Evolutionary conservation across 2,329 filamentous ascomycete species (phyloP).

Genomic region (Epichloe aotearoae): DNA sequence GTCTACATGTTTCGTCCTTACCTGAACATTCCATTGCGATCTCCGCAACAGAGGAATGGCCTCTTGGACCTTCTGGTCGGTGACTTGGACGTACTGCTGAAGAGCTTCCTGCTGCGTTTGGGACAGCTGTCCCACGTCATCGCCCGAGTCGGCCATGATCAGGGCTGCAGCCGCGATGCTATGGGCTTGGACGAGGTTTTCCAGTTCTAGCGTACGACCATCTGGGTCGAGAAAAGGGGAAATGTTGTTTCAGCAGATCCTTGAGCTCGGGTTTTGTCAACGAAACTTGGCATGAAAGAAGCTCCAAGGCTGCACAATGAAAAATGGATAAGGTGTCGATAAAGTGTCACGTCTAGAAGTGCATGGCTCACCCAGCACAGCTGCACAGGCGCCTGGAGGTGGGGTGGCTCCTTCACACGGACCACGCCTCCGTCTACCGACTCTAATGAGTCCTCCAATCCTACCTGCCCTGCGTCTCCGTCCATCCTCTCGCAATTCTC

Average conservation of each 20-base stretch:
- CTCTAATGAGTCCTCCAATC: not conserved
- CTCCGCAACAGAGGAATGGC: constrained; percentile 68
- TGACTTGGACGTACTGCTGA: constrained; percentile 79
- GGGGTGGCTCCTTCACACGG: not conserved
- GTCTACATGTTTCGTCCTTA: constrained; percentile 20
- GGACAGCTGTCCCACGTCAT: constrained; percentile 56
- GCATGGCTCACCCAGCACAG: no score
- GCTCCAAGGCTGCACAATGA: not conserved
- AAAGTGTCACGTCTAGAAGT: no score
- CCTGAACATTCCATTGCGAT: constrained; percentile 94
- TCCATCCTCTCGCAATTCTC: not conserved
- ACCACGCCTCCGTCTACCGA: constrained; percentile 4
- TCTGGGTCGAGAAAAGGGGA: not conserved
- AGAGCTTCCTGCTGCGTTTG: constrained; percentile 69
- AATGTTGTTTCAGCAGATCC: not conserved
- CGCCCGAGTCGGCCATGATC: constrained; percentile 20
- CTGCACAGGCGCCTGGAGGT: no score
- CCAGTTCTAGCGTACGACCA: not conserved
- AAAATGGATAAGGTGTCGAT: not conserved
- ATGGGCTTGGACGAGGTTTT: not conserved
- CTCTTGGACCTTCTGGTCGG: constrained; percentile 63
- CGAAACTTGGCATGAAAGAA: not conserved
- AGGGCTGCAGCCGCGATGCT: not conserved
- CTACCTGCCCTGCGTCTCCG: not conserved
- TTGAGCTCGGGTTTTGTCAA: not conserved